Conservation (phyloP, 768 basidiomycete genomes). For the Saitozyma podzolica region DNA sequence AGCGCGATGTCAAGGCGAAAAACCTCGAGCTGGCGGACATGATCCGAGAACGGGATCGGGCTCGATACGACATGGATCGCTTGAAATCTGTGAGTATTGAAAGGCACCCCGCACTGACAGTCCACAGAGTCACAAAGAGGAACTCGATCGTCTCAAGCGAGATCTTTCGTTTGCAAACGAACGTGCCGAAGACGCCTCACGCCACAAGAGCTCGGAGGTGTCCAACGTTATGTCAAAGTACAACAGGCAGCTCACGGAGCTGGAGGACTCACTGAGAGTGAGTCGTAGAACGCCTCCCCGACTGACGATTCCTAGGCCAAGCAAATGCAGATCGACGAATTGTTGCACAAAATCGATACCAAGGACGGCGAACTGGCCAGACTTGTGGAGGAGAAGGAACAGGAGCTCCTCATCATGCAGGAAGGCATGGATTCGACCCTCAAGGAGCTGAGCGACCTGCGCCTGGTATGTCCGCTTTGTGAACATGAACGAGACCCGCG, state of each 20-base stretch:
- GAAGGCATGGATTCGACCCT: conserved; percentile 93
- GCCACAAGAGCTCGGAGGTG: conserved; percentile 90
- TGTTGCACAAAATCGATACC: conserved; percentile 75
- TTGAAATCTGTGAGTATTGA: conserved; percentile 65
- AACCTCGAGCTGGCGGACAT: conserved; percentile 97
- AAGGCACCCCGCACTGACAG: background rate
- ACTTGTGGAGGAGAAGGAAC: conserved; percentile 90
- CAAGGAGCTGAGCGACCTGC: conserved; percentile 78
- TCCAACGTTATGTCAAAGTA: conserved; percentile 85
- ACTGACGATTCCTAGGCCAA: conserved; percentile 65
- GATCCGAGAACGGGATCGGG: conserved; percentile 94
- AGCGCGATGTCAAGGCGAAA: conserved; percentile 96
- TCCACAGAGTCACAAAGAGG: conserved; percentile 79
- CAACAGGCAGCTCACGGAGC: conserved; percentile 90
- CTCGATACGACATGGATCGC: conserved; percentile 90
- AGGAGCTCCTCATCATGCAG: conserved; percentile 91
- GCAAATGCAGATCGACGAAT: conserved; percentile 93
- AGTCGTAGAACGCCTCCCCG: conserved; percentile 33
- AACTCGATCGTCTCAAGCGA: conserved; percentile 84
- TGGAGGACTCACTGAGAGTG: conserved; percentile 93
- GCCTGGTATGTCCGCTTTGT: conserved; percentile 62
- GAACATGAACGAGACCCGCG: conserved; percentile 4
- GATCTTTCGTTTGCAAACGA: conserved; percentile 95
- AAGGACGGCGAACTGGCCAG: conserved; percentile 74
- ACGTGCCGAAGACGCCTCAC: conserved; percentile 88